Conservation (phyloP, 176 grass and related monocot species). For the Juncus inflexus region DNA sequence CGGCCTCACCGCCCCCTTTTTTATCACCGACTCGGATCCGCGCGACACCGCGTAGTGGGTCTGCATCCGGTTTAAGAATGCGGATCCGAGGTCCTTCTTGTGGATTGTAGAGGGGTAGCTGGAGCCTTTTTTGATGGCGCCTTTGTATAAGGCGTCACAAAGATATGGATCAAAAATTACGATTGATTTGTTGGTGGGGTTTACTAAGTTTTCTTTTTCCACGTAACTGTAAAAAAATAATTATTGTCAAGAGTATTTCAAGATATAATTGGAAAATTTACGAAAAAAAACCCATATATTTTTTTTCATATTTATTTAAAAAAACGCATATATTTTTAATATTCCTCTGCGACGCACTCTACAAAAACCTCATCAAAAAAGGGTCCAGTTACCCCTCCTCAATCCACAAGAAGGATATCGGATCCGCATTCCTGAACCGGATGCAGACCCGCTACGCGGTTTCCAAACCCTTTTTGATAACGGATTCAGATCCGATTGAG, state of each 20-base stretch:
- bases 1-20: slow-evolving; percentile 70
- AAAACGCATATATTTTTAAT: neutral
- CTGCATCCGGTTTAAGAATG: slow-evolving; percentile 86
- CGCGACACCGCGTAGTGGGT: slow-evolving; percentile 66
- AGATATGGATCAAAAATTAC: slow-evolving; percentile 58
- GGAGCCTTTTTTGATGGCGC: slow-evolving; percentile 76
- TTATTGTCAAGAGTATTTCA: neutral
- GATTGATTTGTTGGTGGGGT: slow-evolving; percentile 61
- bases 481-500: too few relatives aligned
- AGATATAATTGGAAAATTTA: neutral
- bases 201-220: slow-evolving; percentile 95
- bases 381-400: slow-evolving; percentile 63
- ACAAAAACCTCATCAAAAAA: slow-evolving; percentile 89
- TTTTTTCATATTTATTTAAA: neutral
- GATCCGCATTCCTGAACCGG: slow-evolving; percentile 64
- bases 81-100: slow-evolving; percentile 71
- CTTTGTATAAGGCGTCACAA: slow-evolving; percentile 93
- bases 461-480: too few relatives aligned
- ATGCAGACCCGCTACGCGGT: slow-evolving; percentile 84
- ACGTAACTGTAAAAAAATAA: slow-evolving; percentile 50
- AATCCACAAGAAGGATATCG: slow-evolving; percentile 85
- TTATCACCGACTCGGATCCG: slow-evolving; percentile 55
- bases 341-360: slow-evolving; percentile 64
- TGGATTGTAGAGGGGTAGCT: slow-evolving; percentile 74
- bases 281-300: too few relatives aligned